Base-by-base conservation (phyloP, 768 basidiomycete species). In the Russula virescens region DNA sequence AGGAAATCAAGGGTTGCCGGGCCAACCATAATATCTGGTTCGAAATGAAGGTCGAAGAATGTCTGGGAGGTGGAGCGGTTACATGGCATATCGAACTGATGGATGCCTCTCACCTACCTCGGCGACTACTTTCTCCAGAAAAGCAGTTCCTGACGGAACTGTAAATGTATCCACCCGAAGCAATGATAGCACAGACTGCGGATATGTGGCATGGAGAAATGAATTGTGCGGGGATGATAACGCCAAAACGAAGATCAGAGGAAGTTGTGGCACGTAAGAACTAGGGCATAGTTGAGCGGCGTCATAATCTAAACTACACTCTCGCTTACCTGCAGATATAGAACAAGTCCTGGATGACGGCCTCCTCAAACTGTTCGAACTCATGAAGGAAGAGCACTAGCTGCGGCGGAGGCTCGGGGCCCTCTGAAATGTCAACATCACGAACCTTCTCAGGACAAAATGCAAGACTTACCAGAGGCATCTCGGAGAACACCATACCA, bases 331-430 rank as follows among this genome's bases (percentile, higher is more conserved):
- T 88, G 76, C 81, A 88, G 40, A 91, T 84, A 57, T 86, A 80
- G 46, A 90, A 82, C 19, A 90, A 68, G 67, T 91, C 88, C 68
- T 86, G 83, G 52, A 91, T 71, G 2, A 91, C 78, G 2, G 65
- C 58, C 0, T 81, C 73, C 59, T 89, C 87, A 53, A 88, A 82
- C 69, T 85, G 82, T 68, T 91, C 89, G 65, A 92, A 89, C 60
- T 88, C 85, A 60, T 89, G 87, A 23, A 91, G 68, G 14, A 91
- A 68, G 10, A 88, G 75, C 25, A 85, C 77, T 3, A 91, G 78
- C 42, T 78, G 79, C 13, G 69, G 72, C 5, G 67, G 63, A 0
- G 64, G 19, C 13, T 69, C 63, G 63, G 69, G 57, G 28, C 58
- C 60, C 43, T 65, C 63, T 65, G 45, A 62, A 31, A 51, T 53